Conservation (phyloP, 495 filamentous ascomycete genomes). For the Achaetomiella virescens region DNA sequence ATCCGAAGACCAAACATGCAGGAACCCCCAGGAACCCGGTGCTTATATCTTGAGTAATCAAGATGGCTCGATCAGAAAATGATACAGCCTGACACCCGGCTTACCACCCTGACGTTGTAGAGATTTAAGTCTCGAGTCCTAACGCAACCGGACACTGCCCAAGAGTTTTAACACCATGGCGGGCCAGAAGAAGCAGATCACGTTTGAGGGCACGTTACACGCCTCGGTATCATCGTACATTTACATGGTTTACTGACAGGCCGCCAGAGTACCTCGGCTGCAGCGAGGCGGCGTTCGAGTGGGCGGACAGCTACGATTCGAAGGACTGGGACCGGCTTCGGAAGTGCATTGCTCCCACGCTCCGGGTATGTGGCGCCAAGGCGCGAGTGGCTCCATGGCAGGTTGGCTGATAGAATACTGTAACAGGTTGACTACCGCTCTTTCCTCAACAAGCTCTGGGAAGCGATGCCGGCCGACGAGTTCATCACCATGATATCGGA, state of each 20-base stretch:
- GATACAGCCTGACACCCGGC: not conserved
- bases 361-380: conserved; percentile 40
- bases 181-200: conserved; percentile 20
- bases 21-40: not conserved
- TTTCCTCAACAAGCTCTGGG: conserved; percentile 65
- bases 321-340: conserved; percentile 72
- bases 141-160: not conserved
- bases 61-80: conserved; percentile 1
- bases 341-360: conserved; percentile 64
- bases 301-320: conserved; percentile 78
- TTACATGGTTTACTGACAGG: conserved; percentile 5
- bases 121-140: not conserved
- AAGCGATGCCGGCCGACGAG: conserved; percentile 64
- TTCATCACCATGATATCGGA: conserved; percentile 65
- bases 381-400: not conserved
- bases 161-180: conserved; percentile 19
- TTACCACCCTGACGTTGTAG: not conserved
- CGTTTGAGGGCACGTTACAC: conserved; percentile 27
- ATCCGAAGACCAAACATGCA: conserved; percentile 15
- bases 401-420: not conserved
- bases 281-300: conserved; percentile 56
- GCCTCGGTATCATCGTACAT: not conserved
- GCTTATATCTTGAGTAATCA: not conserved
- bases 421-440: conserved; percentile 63
- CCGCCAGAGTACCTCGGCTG: conserved; percentile 48